Base-by-base conservation (phyloP, 2,329 filamentous ascomycete genomes). In the Daldinia sp. region DNA sequence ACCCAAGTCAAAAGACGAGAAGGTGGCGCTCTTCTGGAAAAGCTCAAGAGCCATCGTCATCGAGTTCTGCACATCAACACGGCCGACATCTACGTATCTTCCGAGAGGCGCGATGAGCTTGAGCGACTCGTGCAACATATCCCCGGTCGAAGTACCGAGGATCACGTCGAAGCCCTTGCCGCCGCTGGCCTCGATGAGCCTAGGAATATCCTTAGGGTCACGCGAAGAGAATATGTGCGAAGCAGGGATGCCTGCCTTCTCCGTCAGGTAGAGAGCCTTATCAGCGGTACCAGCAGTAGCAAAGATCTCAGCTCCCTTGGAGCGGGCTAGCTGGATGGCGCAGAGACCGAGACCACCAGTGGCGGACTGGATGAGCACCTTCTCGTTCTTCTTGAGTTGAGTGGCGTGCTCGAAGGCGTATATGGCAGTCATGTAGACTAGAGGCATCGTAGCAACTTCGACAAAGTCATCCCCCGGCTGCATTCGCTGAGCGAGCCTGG, bases 371-470 rank as follows among this genome's bases (percentile, higher is more conserved):
- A 75, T 69, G 1, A 75, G 54, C 2, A 74, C 64, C 10, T 37
- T 64, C 47, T 72, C 39, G 4, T 70, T 68, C 30, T 64, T 54
- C n/a, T 35, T 43, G 5, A 75, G 39, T 1, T 51, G 50, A 0
- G 71, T 64, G 17, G 73, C 39, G 35, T 74, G 51, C 3, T 71
- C 63, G 5, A 77, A 63, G 2, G 66, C 70, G 45, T 76, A 72
- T 9, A 74, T 30, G 1, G 74, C 73, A 0, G 75, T 72, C 39
- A 63, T 62, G 23, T 67, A 73, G 0, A 68, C 70, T 3, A 73
- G 27, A 1, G 71, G 73, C 52, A 75, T 67, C 2, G 69, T 67
- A 4, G 70, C 71, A 9, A 68, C 59, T 8, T 64, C 45, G 2
- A 63, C 43, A 3, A 67, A 13, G 23, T 72, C 52, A 23, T 70